Evolutionary conservation across 2,329 filamentous ascomycete species (phyloP).

Genomic region (Phyllosticta citriasiana): DNA sequence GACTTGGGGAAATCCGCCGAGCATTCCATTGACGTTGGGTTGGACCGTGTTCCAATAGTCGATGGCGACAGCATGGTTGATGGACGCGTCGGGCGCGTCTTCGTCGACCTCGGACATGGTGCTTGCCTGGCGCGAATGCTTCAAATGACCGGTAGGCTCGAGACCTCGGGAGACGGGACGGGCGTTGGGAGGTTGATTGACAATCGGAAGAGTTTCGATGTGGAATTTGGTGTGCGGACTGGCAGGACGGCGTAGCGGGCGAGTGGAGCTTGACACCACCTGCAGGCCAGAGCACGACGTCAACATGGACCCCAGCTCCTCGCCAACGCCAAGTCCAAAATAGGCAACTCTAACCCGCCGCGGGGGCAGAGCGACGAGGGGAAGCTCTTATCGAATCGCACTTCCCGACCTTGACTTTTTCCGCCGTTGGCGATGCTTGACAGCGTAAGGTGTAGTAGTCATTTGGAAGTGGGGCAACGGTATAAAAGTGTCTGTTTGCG

Average conservation of each 20-base stretch:
- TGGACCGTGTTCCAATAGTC: conserved; percentile 44
- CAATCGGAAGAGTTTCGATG: background rate
- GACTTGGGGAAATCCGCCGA: conserved; percentile 62
- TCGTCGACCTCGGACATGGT: conserved; percentile 12
- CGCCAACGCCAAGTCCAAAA: background rate
- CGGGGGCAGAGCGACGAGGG: background rate
- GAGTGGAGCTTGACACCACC: background rate
- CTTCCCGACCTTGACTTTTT: background rate
- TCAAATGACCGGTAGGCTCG: background rate
- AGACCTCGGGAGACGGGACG: background rate
- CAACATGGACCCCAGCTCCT: background rate
- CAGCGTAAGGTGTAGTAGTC: background rate
- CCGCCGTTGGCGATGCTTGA: background rate
- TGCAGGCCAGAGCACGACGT: background rate
- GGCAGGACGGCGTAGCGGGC: background rate
- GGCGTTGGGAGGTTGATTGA: background rate
- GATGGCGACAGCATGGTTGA: conserved; percentile 34
- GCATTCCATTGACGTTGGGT: conserved; percentile 60
- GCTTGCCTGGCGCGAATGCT: background rate
- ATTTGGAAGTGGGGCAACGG: background rate
- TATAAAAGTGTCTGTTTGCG: background rate
- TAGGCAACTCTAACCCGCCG: conserved; percentile 1
- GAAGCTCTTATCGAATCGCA: background rate
- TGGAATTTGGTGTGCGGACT: background rate
- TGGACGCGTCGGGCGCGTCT: conserved; percentile 31